Base-by-base conservation (phyloP, 1,139 yeast species). In the Suhomyces coccinellae region DNA sequence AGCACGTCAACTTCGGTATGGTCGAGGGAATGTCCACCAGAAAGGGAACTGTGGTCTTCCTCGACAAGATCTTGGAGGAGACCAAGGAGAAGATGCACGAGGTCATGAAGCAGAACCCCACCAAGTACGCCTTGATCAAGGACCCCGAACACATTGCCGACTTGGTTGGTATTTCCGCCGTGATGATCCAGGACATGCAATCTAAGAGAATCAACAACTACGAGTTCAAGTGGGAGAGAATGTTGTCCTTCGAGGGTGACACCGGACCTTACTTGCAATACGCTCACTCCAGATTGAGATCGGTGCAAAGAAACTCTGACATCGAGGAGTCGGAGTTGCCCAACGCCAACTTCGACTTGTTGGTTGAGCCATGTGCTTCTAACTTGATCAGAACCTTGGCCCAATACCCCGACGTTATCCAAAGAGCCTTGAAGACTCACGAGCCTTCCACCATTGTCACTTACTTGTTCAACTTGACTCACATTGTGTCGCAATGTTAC, bases 121-220 rank as follows among this genome's bases (percentile, higher is more conserved):
- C 77, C 54, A 95, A 95, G 71, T 95, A 93, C 63, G 85, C 93
- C 7, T 97, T 90, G 72, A 89, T 95, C 56, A 95, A 86, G 63
- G 82, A 93, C 63, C 99, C 99, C 34, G 98, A 95, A 51, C 83
- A 84, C 66, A 87, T 93, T 63, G 98, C 99, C 49, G 99, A 95
- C 65, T 78, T 90, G 60, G 85, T 95, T 47, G 99, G 99, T 66
- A 88, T 93, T 49, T 87, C 97, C 35, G 98, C 99, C 11, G 96
- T 95, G 49, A 91, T 95, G 97, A 87, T 95, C 62, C 99, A 95
- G 75, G 99, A 95, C 69, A 90, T 93, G 97, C 96, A 89, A 73
- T 86, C 97, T 51, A 95, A 95, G 77, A 87, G 99, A 71, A 82
- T 91, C 69, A 90, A 93, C 76, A 91, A 93, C 73, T 95, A 95